These are phyloP conservation scores for Boletus insuetus DNA, from an alignment of 768 basidiomycete species.

Conservation along the genomic window DNA sequence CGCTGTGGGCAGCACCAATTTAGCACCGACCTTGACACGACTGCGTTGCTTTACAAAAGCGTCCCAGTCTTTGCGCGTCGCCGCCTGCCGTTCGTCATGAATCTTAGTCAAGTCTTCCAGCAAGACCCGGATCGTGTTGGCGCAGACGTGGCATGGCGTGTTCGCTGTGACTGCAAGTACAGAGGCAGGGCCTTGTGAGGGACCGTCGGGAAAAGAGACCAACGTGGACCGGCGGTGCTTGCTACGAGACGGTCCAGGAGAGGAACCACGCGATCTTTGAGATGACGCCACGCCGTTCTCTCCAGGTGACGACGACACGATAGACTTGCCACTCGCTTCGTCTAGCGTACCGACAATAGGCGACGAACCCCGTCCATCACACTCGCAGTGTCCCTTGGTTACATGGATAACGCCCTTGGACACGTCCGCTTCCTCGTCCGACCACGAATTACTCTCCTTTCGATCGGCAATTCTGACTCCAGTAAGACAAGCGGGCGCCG, in stretches of 20 bases:
- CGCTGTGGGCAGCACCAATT: slow-evolving; percentile 13
- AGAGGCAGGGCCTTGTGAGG: slow-evolving; percentile 35
- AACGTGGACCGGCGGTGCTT: slow-evolving; percentile 44
- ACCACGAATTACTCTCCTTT: slow-evolving; percentile 76
- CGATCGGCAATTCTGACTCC: slow-evolving; percentile 87
- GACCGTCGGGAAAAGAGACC: slow-evolving; percentile 23
- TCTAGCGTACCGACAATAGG: slow-evolving; percentile 7
- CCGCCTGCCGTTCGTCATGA: slow-evolving; percentile 74
- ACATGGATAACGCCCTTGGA: slow-evolving; percentile 34
- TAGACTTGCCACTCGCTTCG: slow-evolving; percentile 6
- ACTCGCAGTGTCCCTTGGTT: slow-evolving; percentile 40
- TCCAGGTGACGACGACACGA: slow-evolving; percentile 10
- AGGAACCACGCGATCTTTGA: slow-evolving; percentile 34
- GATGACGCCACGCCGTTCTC: slow-evolving; percentile 29
- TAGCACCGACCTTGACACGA: slow-evolving; percentile 39
- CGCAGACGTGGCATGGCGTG: slow-evolving; percentile 73
- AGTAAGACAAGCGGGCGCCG: slow-evolving; percentile 81
- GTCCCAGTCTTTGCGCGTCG: slow-evolving; percentile 82
- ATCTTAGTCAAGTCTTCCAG: slow-evolving; percentile 75
- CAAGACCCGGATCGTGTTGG: slow-evolving; percentile 68
- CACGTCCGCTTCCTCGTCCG: slow-evolving; percentile 56
- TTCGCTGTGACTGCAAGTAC: slow-evolving; percentile 59
- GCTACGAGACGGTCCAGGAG: slow-evolving; percentile 51
- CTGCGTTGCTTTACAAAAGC: slow-evolving; percentile 72
- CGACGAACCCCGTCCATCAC: slow-evolving; percentile 31